phyloP scores from a whole-genome alignment of 305 asterid genomes.

The Euphrasia arctica region DNA sequence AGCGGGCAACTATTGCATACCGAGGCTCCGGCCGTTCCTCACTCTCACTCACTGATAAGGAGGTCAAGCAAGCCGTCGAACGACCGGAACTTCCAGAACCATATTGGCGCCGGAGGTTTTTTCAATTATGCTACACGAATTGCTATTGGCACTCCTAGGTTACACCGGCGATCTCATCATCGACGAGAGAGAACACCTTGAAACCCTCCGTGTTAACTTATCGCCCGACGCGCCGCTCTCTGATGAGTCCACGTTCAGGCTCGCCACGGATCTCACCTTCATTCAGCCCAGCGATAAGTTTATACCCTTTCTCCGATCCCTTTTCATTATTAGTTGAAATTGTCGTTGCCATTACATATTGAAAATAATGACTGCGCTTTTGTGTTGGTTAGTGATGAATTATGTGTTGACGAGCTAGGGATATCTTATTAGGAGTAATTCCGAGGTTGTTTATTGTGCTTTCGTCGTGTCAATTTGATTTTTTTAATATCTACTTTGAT shows the following conservation, averaged over 20 bases:
- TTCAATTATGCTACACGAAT: slow-evolving; percentile 78
- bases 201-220: slow-evolving; percentile 44
- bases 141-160: slow-evolving; percentile 80
- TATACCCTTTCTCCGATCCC: neutral
- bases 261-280: slow-evolving; percentile 85
- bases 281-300: slow-evolving; percentile 86
- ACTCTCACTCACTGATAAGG: no score
- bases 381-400: slow-evolving; percentile 14
- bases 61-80: no score
- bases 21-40: no score
- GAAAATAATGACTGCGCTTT: slow-evolving; percentile 14
- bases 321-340: slow-evolving; percentile 1
- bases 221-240: slow-evolving; percentile 68
- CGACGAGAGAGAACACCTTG: slow-evolving; percentile 65
- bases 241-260: slow-evolving; percentile 74
- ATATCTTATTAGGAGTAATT: neutral
- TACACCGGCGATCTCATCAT: slow-evolving; percentile 96
- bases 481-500: neutral
- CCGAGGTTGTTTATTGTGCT: neutral
- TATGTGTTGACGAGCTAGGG: slow-evolving; percentile 10
- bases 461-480: neutral
- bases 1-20: no score
- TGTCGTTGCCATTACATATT: neutral
- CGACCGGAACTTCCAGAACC: no score
- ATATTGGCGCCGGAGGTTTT: neutral